Percentiles rank a stretch among this genome's conserved stretches.
Evolutionary conservation across 345 rosid species (phyloP).

Genomic region (Trapa incisa): DNA sequence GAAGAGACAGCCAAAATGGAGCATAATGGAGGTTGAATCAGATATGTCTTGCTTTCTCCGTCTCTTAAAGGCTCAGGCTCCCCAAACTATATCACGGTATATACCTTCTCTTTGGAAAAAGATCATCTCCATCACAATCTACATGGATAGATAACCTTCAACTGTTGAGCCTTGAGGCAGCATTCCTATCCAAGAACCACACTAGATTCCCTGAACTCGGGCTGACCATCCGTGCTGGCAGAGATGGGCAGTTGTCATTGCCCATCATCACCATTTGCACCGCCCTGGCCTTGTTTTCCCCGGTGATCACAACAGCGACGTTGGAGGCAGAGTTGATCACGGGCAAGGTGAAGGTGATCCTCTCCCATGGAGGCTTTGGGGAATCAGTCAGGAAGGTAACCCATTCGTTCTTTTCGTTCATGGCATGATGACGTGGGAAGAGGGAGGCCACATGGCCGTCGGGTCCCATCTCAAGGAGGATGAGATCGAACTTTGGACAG

Average conservation of each 20-base stretch:
- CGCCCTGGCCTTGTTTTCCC: slow-evolving; percentile 67
- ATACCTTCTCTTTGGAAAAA: not conserved
- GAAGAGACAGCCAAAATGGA: not conserved
- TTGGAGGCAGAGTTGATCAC: slow-evolving; percentile 82
- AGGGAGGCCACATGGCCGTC: slow-evolving; percentile 90
- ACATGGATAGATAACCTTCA: slow-evolving; percentile 23
- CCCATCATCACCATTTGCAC: slow-evolving; percentile 54
- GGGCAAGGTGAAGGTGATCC: slow-evolving; percentile 84
- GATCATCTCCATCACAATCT: slow-evolving; percentile 12
- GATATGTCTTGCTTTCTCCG: not conserved
- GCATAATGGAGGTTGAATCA: not conserved
- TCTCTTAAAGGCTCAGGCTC: not conserved
- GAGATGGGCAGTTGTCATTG: slow-evolving; percentile 20
- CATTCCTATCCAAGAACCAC: slow-evolving; percentile 78
- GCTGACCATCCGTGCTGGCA: slow-evolving; percentile 60
- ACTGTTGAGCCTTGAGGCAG: slow-evolving; percentile 53
- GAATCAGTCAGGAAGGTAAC: slow-evolving; percentile 62
- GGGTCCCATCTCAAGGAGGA: slow-evolving; percentile 80
- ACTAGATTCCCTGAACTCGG: slow-evolving; percentile 51
- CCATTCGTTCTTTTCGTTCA: slow-evolving; percentile 61
- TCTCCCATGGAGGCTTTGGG: slow-evolving; percentile 80
- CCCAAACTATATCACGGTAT: not conserved
- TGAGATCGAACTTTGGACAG: slow-evolving; percentile 85
- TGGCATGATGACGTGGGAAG: slow-evolving; percentile 57
- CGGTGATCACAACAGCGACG: slow-evolving; percentile 63